Conservation (phyloP, 371 early-diverging fungal species). For the Mucor irregularis region DNA sequence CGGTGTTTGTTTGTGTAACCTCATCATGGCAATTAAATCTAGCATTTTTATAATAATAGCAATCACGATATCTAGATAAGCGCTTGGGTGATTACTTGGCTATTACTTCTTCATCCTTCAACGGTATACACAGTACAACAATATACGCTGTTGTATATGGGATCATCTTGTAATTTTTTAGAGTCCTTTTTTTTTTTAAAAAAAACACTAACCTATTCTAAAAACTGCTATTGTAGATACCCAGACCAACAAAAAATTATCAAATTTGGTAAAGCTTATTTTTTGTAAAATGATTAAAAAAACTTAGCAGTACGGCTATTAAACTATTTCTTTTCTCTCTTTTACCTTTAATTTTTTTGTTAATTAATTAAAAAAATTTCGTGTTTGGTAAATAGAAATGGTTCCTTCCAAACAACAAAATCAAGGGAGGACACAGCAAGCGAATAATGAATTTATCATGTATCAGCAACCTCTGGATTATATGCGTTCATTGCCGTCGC, state of each 20-base stretch:
- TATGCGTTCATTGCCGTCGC: background rate
- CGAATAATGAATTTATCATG: background rate
- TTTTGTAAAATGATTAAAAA: background rate
- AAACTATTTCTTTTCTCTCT: background rate
- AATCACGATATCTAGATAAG: no score
- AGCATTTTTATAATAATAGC: background rate
- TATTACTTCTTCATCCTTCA: no score
- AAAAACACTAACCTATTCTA: background rate
- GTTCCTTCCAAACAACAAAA: background rate
- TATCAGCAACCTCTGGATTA: background rate
- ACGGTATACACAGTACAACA: no score
- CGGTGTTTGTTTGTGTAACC: background rate
- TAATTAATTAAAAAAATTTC: background rate
- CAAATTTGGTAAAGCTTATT: conserved; percentile 8
- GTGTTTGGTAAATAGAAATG: background rate
- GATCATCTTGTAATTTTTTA: background rate
- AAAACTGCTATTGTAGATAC: conserved; percentile 8
- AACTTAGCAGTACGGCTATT: background rate
- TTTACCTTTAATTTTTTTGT: background rate
- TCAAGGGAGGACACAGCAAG: background rate
- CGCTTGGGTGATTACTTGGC: no score
- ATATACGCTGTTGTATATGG: no score
- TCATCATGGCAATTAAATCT: background rate
- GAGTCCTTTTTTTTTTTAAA: background rate
- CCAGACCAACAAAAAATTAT: conserved; percentile 7